Evolutionary conservation across 306 rosid genomes (phyloP), one percentile per base, ranked within the genome.

Genomic region (Glycine latifolia): DNA sequence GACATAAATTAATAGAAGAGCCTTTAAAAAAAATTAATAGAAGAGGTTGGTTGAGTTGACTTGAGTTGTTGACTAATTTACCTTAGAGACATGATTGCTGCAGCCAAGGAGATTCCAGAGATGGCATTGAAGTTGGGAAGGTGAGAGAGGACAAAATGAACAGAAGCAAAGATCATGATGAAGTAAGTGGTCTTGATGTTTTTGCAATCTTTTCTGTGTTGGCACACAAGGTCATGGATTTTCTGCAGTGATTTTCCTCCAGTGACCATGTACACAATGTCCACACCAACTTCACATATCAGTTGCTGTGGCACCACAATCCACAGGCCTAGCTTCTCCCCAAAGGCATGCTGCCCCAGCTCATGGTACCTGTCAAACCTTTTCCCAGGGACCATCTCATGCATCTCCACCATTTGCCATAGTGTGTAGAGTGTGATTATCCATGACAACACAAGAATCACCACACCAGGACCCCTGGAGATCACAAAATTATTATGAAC

Each of bases 401-500:
- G 89, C 89, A 86, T 86, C 87, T 86, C 85, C 8, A 86, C 85
- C 89, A 86, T 86, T 83, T 83, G 85, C 87, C 87, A 86, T 2
- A 86, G 55, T 0, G 89, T 86, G 78, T 86, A 86, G 11, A 86
- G 14, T 1, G 89, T 86, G 2, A 80, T 86, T 5, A 86, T 3
- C 89, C 89, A 86, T 56, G 89, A 83, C 2, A 86, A 49, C 4
- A 86, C n/a, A 5, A 86, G 78, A 39, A 83, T 50, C 0, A 53
- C 88, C 76, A 92, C 96, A 5, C 98, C 98, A 9, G 98, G 98
- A 52, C 97, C 98, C 98, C 98, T 94, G 0, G 33, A 67, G 7
- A 8, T 67, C 68, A 63, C 20, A 7, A 14, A 63, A 47, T 8
- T 62, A 69, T 44, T 69, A 43, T 56, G 0, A 55, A 41, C 53